Base-by-base conservation (phyloP, 768 basidiomycete species). In the Tephrocybe sp. region DNA sequence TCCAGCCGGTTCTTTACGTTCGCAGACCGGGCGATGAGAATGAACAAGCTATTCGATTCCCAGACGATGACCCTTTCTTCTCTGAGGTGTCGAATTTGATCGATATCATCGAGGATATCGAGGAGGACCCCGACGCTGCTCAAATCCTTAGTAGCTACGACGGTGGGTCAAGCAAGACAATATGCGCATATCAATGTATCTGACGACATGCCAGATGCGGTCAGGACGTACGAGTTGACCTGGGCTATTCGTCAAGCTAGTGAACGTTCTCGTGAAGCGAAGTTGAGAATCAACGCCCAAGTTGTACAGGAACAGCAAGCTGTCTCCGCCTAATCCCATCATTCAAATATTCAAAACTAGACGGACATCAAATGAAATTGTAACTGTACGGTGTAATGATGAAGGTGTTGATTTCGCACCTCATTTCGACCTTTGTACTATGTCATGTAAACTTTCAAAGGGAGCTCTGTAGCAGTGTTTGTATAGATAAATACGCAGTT, bases 1-100 rank as follows among this genome's bases (percentile, higher is more conserved):
- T 95, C 49, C 83, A 87, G 60, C 96, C 96, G 5, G 77, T 89
- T 5, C 83, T 98, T 31, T 86, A 87, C 64, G 77, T 98, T 57
- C 90, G 96, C 61, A 82, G 76, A 62, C 90, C 91, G 4, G 92
- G 88, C 47, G 85, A 85, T 62, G 89, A 92, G 62, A 70, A 76
- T 47, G 89, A 91, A 59, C 84, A 88, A 60, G 75, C 73, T 26
- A 72, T 82, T 60, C 74, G 73, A 38, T 93, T 92, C 74, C 79
- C 79, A 14, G 84, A 89, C 45, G 92, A 94, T 61, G 92, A 94
- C 62, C 90, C 92, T 4, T 94, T 92, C 81, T 95, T 95, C 80
- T 93, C 92, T 19, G 94, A 96, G 69, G 78, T 82, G 38, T 93
- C 91, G 35, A 89, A 91, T 68, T 80, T 92, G 66, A 89, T 96